phyloP scores from a whole-genome alignment of 768 basidiomycete species.

The Psilocybe subaeruginosa region DNA sequence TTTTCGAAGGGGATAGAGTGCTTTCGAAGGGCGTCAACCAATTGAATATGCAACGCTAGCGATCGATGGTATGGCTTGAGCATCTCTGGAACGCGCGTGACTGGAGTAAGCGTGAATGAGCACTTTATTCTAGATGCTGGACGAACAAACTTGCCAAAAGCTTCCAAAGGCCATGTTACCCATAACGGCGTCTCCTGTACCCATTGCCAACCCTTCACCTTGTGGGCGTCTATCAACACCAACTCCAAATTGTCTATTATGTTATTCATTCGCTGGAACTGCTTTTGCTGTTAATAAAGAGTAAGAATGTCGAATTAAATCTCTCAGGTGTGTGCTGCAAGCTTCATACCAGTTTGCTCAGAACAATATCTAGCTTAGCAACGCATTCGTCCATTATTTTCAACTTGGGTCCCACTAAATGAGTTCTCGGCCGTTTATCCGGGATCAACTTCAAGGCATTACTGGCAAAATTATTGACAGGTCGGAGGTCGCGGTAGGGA shows the following conservation, averaged over 20 bases:
- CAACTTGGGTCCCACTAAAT: slow-evolving; percentile 68
- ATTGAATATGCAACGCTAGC: slow-evolving; percentile 53
- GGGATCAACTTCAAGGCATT: slow-evolving; percentile 65
- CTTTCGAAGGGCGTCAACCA: slow-evolving; percentile 59
- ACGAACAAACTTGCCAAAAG: slow-evolving; percentile 57
- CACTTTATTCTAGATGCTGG: not conserved
- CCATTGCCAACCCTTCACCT: slow-evolving; percentile 73
- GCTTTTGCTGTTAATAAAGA: slow-evolving; percentile 56
- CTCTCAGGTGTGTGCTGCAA: not conserved
- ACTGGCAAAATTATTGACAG: slow-evolving; percentile 36
- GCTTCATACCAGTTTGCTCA: slow-evolving; percentile 65
- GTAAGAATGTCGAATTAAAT: not conserved
- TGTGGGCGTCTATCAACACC: slow-evolving; percentile 70
- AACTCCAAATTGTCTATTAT: slow-evolving; percentile 68
- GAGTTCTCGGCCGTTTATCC: slow-evolving; percentile 56
- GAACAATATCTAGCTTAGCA: slow-evolving; percentile 56
- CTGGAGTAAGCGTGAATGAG: slow-evolving; percentile 23
- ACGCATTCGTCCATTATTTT: slow-evolving; percentile 69
- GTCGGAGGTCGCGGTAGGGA: not conserved
- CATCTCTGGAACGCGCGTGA: slow-evolving; percentile 55
- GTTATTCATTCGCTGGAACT: slow-evolving; percentile 66
- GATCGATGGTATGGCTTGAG: slow-evolving; percentile 71
- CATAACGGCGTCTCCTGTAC: slow-evolving; percentile 74
- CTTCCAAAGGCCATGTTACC: slow-evolving; percentile 82
- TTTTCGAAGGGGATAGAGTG: slow-evolving; percentile 74